Conservation (phyloP, 768 basidiomycete species). For the Suillus americanus region DNA sequence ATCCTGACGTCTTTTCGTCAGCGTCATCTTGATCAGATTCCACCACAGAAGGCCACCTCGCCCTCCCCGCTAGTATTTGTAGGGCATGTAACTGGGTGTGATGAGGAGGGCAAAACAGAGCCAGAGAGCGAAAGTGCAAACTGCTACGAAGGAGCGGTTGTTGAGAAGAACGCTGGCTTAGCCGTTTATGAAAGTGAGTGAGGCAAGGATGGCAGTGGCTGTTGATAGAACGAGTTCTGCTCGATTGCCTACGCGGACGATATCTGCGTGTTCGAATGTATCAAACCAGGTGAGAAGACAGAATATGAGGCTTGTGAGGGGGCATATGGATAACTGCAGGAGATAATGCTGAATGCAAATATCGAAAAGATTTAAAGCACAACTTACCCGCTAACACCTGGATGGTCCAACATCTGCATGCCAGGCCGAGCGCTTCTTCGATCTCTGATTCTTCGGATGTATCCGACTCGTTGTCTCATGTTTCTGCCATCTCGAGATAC, state of each 20-base stretch:
- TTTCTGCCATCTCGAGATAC: no score
- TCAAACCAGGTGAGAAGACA: constrained; percentile 78
- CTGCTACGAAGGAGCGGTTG: constrained; percentile 77
- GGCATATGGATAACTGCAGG: constrained; percentile 55
- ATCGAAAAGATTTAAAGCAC: not conserved
- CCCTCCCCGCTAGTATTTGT: no score
- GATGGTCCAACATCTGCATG: no score
- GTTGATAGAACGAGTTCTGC: constrained; percentile 44
- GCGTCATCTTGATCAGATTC: no score
- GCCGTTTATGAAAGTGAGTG: no score
- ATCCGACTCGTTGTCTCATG: no score
- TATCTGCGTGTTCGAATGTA: constrained; percentile 63
- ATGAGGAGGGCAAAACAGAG: constrained; percentile 68
- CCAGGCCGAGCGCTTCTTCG: no score
- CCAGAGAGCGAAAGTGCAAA: constrained; percentile 74
- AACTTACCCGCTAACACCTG: no score
- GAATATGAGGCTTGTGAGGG: constrained; percentile 59
- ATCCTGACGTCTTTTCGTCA: no score
- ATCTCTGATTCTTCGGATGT: no score
- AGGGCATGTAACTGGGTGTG: constrained; percentile 75
- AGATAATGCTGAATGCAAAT: not conserved
- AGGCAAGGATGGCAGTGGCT: constrained; percentile 35
- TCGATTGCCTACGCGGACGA: constrained; percentile 58
- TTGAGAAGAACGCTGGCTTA: constrained; percentile 67
- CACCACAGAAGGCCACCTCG: no score